phyloP scores from a whole-genome alignment of 1,139 yeast species.

The Yamadazyma buinensis region DNA sequence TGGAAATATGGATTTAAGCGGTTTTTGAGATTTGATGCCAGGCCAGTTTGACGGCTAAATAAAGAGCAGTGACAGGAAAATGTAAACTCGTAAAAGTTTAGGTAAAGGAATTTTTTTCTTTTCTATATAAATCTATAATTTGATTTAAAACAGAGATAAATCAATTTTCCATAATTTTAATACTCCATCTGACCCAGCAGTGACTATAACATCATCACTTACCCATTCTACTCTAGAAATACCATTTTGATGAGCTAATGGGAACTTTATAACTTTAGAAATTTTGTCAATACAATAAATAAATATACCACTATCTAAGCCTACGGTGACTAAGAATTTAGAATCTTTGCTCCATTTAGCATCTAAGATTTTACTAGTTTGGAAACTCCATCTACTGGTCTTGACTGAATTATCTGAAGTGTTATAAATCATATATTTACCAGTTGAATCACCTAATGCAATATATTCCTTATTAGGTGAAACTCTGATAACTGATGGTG shows the following conservation, averaged over 20 bases:
- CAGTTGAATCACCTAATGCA: slow-evolving; percentile 85
- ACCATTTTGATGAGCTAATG: slow-evolving; percentile 89
- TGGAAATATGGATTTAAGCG: too few relatives aligned
- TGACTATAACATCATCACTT: slow-evolving; percentile 34
- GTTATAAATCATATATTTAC: slow-evolving; percentile 74
- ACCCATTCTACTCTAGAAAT: slow-evolving; percentile 74
- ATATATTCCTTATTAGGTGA: slow-evolving; percentile 67
- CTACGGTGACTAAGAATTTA: slow-evolving; percentile 69
- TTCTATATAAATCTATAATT: too few relatives aligned
- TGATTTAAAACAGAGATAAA: too few relatives aligned
- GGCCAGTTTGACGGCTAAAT: too few relatives aligned
- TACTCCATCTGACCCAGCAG: slow-evolving; percentile 80
- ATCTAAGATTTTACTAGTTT: slow-evolving; percentile 73
- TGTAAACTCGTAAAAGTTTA: too few relatives aligned
- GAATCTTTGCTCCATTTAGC: slow-evolving; percentile 79
- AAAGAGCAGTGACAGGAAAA: too few relatives aligned
- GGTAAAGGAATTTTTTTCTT: too few relatives aligned
- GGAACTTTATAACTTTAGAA: slow-evolving; percentile 64
- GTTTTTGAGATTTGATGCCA: too few relatives aligned
- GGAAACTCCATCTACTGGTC: slow-evolving; percentile 95
- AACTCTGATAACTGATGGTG: slow-evolving; percentile 59
- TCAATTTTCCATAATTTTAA: slow-evolving; percentile 68
- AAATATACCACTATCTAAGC: slow-evolving; percentile 77
- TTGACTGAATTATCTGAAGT: slow-evolving; percentile 52
- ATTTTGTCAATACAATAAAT: slow-evolving; percentile 80